Conservation (phyloP, 2,329 filamentous ascomycete species). For the Xenoacremonium recifei region DNA sequence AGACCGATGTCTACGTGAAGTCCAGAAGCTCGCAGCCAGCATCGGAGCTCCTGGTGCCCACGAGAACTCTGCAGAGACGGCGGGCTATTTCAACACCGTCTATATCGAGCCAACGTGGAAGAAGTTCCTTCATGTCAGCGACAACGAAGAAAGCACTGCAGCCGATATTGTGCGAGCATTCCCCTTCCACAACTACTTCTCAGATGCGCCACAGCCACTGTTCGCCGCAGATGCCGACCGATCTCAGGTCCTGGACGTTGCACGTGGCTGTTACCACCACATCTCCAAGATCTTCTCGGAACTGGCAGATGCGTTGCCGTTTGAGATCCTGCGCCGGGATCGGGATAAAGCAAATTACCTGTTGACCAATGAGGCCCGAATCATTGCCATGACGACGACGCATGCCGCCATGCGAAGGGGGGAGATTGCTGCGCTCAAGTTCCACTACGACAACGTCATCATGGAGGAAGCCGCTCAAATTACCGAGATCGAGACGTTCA, state of each 20-base stretch:
- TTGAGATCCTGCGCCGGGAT: constrained; percentile 86
- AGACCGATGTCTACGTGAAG: constrained; percentile 73
- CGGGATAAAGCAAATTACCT: constrained; percentile 96
- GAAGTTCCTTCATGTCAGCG: constrained; percentile 66
- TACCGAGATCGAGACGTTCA: constrained; percentile 95
- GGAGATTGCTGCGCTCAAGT: constrained; percentile 88
- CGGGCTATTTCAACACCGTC: constrained; percentile 92
- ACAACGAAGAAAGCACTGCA: constrained; percentile 53
- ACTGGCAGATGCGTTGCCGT: constrained; percentile 88
- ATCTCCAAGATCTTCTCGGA: constrained; percentile 89
- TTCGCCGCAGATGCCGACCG: constrained; percentile 68
- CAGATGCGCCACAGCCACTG: constrained; percentile 80
- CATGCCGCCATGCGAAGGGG: constrained; percentile 92
- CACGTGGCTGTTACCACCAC: constrained; percentile 82
- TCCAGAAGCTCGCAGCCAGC: constrained; percentile 80
- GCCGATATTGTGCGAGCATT: constrained; percentile 71
- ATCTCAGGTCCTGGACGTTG: constrained; percentile 70
- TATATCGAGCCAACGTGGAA: constrained; percentile 88
- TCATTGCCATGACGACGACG: constrained; percentile 98
- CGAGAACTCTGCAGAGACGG: constrained; percentile 92
- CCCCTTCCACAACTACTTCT: constrained; percentile 86
- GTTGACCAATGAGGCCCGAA: constrained; percentile 90
- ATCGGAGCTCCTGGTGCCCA: constrained; percentile 91
- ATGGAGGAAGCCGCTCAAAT: constrained; percentile 99
- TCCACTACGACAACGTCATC: constrained; percentile 95